Percentiles rank a stretch among this genome's conserved stretches.
These are phyloP conservation scores for Penicillium thymicola DNA, from an alignment of 2,329 filamentous ascomycete genomes.

Conservation along the genomic window DNA sequence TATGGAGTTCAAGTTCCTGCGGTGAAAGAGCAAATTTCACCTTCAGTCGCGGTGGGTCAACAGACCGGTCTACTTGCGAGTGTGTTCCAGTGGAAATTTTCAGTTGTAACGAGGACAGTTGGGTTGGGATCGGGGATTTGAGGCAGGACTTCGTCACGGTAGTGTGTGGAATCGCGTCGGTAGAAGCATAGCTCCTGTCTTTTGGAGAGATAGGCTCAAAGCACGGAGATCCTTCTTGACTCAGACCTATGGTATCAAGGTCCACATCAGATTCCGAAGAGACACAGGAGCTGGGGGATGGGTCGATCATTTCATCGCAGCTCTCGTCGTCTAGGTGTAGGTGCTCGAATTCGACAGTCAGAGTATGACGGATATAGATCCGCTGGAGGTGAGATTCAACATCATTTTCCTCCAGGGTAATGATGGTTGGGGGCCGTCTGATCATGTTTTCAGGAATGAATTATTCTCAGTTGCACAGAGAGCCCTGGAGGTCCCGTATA, in stretches of 20 bases:
- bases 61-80: neutral
- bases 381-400: conserved; percentile 30
- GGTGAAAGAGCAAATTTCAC: conserved; percentile 7
- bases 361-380: conserved; percentile 14
- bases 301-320: neutral
- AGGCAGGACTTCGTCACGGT: conserved; percentile 1
- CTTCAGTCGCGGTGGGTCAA: conserved; percentile 5
- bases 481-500: conserved; percentile 1
- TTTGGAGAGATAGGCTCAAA: neutral
- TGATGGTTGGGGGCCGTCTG: conserved; percentile 32
- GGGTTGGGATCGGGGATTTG: neutral
- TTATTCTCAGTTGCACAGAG: conserved; percentile 1
- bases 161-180: neutral
- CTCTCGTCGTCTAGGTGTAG: conserved; percentile 14
- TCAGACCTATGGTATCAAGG: neutral
- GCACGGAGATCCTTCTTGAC: neutral
- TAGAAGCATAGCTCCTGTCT: neutral
- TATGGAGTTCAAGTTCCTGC: conserved; percentile 1
- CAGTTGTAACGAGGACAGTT: neutral
- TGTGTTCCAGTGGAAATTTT: neutral
- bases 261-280: neutral
- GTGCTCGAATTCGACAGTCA: conserved; percentile 16
- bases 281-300: neutral
- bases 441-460: conserved; percentile 27
- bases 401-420: conserved; percentile 33